Evolutionary conservation across 257 asterid species (phyloP), one percentile per base, ranked within the genome.

Genomic region (Scutellaria barbata): DNA sequence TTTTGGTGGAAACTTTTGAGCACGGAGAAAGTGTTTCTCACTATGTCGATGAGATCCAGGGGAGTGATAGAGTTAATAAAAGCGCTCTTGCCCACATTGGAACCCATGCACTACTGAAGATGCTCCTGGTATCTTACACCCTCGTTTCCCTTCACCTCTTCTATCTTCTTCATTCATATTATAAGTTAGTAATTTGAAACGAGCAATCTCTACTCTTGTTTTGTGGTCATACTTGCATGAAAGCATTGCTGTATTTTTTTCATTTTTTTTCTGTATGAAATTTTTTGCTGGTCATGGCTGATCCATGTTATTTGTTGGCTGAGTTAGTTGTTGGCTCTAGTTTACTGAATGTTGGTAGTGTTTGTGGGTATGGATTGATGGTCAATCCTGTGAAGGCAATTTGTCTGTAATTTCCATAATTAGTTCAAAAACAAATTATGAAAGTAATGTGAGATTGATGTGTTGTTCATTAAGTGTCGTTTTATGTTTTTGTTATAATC

Each of bases 11-110:
- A 82, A 85, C 94, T 35, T 92, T 89, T 83, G 98, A 92, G 88
- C 88, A 86, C 50, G 98, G 98, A 53, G 94, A 90, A 74, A 70
- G 94, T 81, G 95, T 92, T 40, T 76, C 96, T 7, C 83, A 77
- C 68, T 92, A 85, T 81, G 94, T 92, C 35, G 94, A 92, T 80
- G 95, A 82, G 72, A 80, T 84, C 9, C 81, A 69, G 74, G 96
- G 96, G 77, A 85, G 84, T 56, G 92, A 78, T 47, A 82, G 87
- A 40, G 71, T 85, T 62, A 30, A 30, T 30, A 92, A 88, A 80
- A 89, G 89, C 80, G 81, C 94, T 20, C 94, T 92, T 80, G 96
- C 98, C 51, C 96, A 92, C 64, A 92, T 88, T 69, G 96, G 96
- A 63, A 89, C 96, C 58, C 92, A 88, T 81, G 95, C 96, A 42